A percentile compares a stretch with the other conserved stretches of the same genome.
Conservation (phyloP, 1,284 basidiomycete genomes). For the Macrocystidia cucumis region DNA sequence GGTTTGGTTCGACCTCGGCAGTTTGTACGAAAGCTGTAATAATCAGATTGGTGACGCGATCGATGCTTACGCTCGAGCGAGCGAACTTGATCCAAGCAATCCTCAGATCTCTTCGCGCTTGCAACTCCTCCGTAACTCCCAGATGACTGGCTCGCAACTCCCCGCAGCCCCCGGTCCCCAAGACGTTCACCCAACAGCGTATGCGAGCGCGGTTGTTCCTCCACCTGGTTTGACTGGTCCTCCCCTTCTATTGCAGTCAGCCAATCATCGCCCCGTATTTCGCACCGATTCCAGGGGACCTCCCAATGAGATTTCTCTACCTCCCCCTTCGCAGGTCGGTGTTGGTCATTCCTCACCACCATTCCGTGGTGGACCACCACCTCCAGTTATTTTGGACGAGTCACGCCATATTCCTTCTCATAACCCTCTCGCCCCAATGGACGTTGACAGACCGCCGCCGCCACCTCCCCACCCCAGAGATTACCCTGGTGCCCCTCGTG, state of each 20-base stretch:
- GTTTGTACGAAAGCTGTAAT: slow-evolving; percentile 97
- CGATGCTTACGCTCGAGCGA: slow-evolving; percentile 92
- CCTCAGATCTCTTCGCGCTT: slow-evolving; percentile 73
- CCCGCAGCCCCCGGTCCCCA: slow-evolving; percentile 85
- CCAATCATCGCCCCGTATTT: slow-evolving; percentile 47
- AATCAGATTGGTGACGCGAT: slow-evolving; percentile 99
- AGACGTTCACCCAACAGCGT: slow-evolving; percentile 93
- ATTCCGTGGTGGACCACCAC: slow-evolving; percentile 72
- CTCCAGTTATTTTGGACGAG: slow-evolving; percentile 70
- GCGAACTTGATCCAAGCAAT: slow-evolving; percentile 84
- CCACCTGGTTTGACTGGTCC: slow-evolving; percentile 58
- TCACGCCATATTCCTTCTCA: slow-evolving; percentile 54
- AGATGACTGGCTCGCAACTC: slow-evolving; percentile 71
- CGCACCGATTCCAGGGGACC: slow-evolving; percentile 59
- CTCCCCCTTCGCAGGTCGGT: slow-evolving; percentile 46
- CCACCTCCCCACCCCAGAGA: slow-evolving; percentile 43
- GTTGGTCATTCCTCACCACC: slow-evolving; percentile 46
- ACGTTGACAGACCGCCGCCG: slow-evolving; percentile 71
- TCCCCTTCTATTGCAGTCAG: slow-evolving; percentile 50
- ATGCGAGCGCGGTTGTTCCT: slow-evolving; percentile 67
- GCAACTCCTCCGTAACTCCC: slow-evolving; percentile 71
- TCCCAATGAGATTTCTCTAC: slow-evolving; percentile 49
- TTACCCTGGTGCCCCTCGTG: slow-evolving; percentile 38
- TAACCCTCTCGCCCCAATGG: slow-evolving; percentile 77
- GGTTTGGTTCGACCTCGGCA: slow-evolving; percentile 98